These are phyloP conservation scores for Sporothrix pallida DNA, from an alignment of 2,329 filamentous ascomycete species.

Conservation along the genomic window DNA sequence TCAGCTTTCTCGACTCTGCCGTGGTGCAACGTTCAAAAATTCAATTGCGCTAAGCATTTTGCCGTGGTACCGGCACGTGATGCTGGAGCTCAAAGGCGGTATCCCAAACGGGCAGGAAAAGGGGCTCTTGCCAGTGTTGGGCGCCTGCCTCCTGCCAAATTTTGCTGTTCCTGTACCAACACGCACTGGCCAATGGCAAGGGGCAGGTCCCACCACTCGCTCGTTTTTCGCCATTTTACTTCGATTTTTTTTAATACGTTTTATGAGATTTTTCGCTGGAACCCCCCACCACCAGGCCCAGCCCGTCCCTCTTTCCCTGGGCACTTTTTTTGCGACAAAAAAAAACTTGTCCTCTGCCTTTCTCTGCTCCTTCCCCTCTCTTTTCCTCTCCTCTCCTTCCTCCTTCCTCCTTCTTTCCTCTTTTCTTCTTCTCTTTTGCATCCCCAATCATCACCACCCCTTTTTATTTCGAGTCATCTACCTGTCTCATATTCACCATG, in stretches of 20 bases:
- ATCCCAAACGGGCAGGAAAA: neutral
- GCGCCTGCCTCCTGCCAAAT: neutral
- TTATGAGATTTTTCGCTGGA: conserved; percentile 30
- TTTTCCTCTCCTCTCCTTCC: conserved; percentile 4
- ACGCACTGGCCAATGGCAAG: conserved; percentile 19
- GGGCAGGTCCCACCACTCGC: conserved; percentile 26
- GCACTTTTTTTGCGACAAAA: conserved; percentile 36
- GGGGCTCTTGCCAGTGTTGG: neutral
- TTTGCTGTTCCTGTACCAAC: conserved; percentile 19
- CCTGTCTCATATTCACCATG: conserved; percentile 66
- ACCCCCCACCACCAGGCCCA: conserved; percentile 35
- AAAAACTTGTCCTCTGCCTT: conserved; percentile 37
- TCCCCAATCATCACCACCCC: conserved; percentile 38
- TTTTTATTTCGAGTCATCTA: conserved; percentile 38
- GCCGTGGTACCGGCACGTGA: neutral
- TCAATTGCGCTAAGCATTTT: conserved; percentile 33
- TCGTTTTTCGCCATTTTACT: conserved; percentile 15
- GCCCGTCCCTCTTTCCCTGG: conserved; percentile 30
- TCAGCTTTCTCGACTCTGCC: conserved; percentile 17
- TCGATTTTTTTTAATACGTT: conserved; percentile 26
- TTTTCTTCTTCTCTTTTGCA: conserved; percentile 39
- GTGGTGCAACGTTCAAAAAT: conserved; percentile 32
- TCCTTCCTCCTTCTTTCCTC: conserved; percentile 21
- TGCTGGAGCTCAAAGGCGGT: neutral
- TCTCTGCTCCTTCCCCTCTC: conserved; percentile 1